Evolutionary conservation across 2,329 filamentous ascomycete species (phyloP).

Genomic region (Pyricularia sp.): DNA sequence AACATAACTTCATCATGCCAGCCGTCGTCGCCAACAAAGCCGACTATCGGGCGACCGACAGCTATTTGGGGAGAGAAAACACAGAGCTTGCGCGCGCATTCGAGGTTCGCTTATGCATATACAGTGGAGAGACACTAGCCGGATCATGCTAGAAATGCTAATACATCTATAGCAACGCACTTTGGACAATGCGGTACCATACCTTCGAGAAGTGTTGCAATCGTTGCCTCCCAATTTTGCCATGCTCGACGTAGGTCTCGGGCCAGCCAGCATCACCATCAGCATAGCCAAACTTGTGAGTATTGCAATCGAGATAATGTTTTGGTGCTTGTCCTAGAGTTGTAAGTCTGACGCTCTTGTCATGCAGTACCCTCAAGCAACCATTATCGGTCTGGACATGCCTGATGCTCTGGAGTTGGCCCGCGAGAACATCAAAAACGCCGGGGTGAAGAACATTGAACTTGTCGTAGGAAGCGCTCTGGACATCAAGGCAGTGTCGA

Average conservation of each 20-base stretch:
- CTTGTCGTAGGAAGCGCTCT: conserved; percentile 17
- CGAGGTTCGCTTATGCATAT: background rate
- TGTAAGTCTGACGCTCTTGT: background rate
- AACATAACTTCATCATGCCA: background rate
- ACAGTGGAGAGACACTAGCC: too few species aligned
- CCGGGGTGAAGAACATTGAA: conserved; percentile 16
- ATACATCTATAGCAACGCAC: background rate
- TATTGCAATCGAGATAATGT: background rate
- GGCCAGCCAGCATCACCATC: conserved; percentile 5
- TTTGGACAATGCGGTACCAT: conserved; percentile 1
- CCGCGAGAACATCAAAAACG: conserved; percentile 14
- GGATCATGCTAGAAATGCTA: background rate
- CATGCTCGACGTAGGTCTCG: conserved; percentile 5
- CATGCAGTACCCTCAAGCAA: background rate
- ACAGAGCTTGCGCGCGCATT: background rate
- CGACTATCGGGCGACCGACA: conserved; percentile 1
- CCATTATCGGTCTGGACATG: conserved; percentile 15
- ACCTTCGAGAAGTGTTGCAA: background rate
- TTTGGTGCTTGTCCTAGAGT: background rate
- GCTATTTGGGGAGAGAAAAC: background rate
- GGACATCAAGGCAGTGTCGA: background rate
- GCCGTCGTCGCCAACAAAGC: background rate
- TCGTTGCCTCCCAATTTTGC: conserved; percentile 1
- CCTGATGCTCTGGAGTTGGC: conserved; percentile 15
- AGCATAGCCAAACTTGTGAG: background rate